A percentile compares a stretch with the other conserved stretches of the same genome.
Evolutionary conservation across 805 yeast genomes (phyloP).

Genomic region (Torulaspora microellipsoides): DNA sequence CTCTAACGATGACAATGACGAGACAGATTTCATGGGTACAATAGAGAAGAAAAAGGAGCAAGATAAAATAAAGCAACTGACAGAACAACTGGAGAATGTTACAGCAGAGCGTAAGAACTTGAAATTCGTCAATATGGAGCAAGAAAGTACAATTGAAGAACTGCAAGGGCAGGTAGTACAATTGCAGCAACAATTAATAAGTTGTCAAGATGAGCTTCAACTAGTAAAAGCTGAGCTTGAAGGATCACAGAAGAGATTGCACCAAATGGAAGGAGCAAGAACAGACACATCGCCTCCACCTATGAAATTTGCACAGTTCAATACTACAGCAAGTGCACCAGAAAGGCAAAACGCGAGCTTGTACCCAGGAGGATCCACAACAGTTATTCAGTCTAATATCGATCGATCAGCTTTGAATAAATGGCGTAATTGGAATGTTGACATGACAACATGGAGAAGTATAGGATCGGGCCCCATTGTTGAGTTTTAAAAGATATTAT

Average conservation of each 20-base stretch:
- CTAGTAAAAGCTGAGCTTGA: conserved; percentile 25
- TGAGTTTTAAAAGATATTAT: conserved; percentile 35
- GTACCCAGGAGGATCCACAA: neutral
- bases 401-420: conserved; percentile 56
- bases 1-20: conserved; percentile 9
- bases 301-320: conserved; percentile 13
- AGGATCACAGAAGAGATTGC: conserved; percentile 20
- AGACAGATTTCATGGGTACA: conserved; percentile 29
- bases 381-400: conserved; percentile 31
- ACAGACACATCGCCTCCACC: conserved; percentile 20
- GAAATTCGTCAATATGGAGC: conserved; percentile 34
- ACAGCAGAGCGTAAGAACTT: conserved; percentile 34
- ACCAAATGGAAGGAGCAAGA: conserved; percentile 10
- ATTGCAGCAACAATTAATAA: conserved; percentile 29
- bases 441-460: conserved; percentile 79
- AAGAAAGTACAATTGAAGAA: conserved; percentile 34
- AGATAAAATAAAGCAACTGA: conserved; percentile 34
- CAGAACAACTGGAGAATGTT: conserved; percentile 37
- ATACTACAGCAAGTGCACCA: conserved; percentile 15
- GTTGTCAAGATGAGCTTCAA: conserved; percentile 25
- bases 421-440: conserved; percentile 85
- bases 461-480: conserved; percentile 61
- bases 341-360: conserved; percentile 15
- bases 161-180: conserved; percentile 36
- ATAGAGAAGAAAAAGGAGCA: conserved; percentile 35